These are phyloP conservation scores for Xylariaceae sp. DNA, from an alignment of 2,329 filamentous ascomycete genomes.

Conservation along the genomic window DNA sequence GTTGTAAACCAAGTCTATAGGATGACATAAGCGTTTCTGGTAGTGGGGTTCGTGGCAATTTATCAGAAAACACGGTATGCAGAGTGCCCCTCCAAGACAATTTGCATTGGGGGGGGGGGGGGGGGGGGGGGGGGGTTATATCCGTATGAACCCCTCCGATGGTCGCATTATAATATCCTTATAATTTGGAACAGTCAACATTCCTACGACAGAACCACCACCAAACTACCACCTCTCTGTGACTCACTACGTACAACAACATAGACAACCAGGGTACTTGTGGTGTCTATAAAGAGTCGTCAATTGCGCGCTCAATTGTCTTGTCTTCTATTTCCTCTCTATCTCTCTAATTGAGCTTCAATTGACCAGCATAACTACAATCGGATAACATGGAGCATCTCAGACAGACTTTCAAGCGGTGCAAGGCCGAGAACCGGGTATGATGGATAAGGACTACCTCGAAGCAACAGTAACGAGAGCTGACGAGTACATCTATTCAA, in stretches of 20 bases:
- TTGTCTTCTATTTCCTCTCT: background rate
- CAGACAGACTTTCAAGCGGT: conserved; percentile 65
- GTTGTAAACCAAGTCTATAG: too few species aligned
- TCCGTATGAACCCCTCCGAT: conserved; percentile 17
- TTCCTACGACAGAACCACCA: background rate
- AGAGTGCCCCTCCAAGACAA: conserved; percentile 19
- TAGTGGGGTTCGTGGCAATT: conserved; percentile 24
- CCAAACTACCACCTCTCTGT: background rate
- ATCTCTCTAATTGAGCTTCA: background rate
- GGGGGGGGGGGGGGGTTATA: too few species aligned
- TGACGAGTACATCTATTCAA: background rate
- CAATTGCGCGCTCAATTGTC: background rate
- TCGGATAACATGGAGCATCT: conserved; percentile 59
- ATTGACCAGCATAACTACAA: conserved; percentile 2
- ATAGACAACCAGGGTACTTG: too few species aligned
- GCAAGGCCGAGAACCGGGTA: conserved; percentile 66
- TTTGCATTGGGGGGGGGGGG: too few species aligned
- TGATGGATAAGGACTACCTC: conserved; percentile 7
- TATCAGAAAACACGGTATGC: conserved; percentile 21
- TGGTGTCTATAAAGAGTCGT: conserved; percentile 16
- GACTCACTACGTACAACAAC: too few species aligned
- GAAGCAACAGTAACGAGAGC: background rate
- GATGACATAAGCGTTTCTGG: too few species aligned
- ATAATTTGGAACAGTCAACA: conserved; percentile 19
- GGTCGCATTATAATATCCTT: conserved; percentile 15